Base-by-base conservation (phyloP, 352 stramenopile species). In the Pythium phragmiticola region DNA sequence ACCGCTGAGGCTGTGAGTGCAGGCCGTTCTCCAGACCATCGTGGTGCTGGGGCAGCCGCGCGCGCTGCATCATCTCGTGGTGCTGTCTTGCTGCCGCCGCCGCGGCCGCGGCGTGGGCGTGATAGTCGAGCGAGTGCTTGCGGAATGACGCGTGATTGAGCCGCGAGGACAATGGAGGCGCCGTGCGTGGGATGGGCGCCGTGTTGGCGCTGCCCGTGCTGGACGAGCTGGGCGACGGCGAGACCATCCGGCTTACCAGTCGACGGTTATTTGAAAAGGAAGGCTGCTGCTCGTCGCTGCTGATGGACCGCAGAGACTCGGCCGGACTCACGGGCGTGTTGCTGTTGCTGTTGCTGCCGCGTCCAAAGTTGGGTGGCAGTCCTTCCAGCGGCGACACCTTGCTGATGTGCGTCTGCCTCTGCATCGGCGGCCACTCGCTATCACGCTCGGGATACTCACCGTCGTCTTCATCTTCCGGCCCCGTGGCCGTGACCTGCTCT, bases 191-290 rank as follows among this genome's bases (percentile, higher is more conserved):
- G 19, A 61, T 65, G 17, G 55, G 55, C 4, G 50, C 55, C 13
- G 55, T 65, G 39, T 49, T 57, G 11, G 70, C 64, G 16, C 64
- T 84, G 7, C 56, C 63, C 4, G 75, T 60, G 62, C 78, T 89
- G 62, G 68, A 78, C 13, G 72, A 76, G 43, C 80, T 88, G 14
- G 70, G 78, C 17, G 80, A 88, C 23, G 82, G 82, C 12, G 82
- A 91, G 11, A 91, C 68, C 26, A 91, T 65, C 14, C 77, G 70
- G 30, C 69, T 76, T 17, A 47, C 16, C 14, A 4, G 11, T 23
- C 16, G 43, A 19, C 28, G 50, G 34, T 39, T 39, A 6, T 9
- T 39, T 39, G 34, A 14, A 39, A 13, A 39, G 11, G 11, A 9
- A 39, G 34, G 7, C 34, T 39, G 36, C n/a, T 47, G n/a, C 4